Percentiles rank a stretch among this genome's conserved stretches.
Evolutionary conservation across 106 monocot genomes (phyloP).

Genomic region (Phalaenopsis aphrodite): DNA sequence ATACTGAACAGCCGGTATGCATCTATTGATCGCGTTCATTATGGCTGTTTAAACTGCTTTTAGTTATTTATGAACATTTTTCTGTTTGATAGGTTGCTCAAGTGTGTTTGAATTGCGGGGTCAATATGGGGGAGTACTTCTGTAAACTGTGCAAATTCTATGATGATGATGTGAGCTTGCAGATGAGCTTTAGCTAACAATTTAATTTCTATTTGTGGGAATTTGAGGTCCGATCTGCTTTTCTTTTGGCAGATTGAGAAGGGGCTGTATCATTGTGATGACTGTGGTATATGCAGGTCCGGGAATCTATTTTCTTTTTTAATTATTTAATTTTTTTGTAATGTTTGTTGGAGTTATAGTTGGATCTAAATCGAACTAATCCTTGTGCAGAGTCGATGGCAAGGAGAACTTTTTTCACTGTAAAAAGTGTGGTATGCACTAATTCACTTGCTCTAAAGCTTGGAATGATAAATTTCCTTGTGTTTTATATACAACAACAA

Average conservation of each 20-base stretch:
- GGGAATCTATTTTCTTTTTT: slow-evolving; percentile 3
- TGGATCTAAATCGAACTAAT: background rate
- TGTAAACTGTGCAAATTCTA: slow-evolving; percentile 75
- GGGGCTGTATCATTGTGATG: slow-evolving; percentile 64
- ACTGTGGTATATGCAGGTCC: slow-evolving; percentile 84
- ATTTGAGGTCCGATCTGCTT: background rate
- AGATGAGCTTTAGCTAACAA: background rate
- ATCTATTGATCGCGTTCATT: background rate
- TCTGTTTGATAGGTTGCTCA: slow-evolving; percentile 28
- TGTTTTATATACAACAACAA: background rate
- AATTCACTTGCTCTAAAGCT: background rate
- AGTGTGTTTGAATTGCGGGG: slow-evolving; percentile 64
- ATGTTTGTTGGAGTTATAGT: background rate
- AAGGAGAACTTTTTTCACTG: slow-evolving; percentile 76
- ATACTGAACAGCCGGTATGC: slow-evolving; percentile 56
- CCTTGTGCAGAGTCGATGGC: slow-evolving; percentile 48
- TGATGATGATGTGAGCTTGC: slow-evolving; percentile 65
- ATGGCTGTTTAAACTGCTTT: background rate
- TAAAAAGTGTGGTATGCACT: slow-evolving; percentile 51
- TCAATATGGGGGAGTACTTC: slow-evolving; percentile 86
- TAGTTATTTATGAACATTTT: background rate
- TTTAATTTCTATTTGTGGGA: background rate
- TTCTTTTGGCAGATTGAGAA: slow-evolving; percentile 35
- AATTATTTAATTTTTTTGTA: background rate
- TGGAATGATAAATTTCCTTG: background rate